Conservation (phyloP, 139 green algal species). For the Picochlorum costavermella region DNA sequence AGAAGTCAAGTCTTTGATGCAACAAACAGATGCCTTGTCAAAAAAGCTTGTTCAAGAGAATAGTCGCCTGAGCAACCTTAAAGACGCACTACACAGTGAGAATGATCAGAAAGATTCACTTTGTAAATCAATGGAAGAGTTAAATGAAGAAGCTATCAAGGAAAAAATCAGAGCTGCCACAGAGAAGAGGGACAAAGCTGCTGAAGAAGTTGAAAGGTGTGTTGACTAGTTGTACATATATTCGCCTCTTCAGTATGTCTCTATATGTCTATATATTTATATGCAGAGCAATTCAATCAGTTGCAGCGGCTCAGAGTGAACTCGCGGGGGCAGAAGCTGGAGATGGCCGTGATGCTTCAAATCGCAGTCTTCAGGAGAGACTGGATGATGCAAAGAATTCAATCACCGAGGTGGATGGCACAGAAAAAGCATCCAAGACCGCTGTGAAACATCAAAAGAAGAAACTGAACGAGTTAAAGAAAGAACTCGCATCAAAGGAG, state of each 20-base stretch:
- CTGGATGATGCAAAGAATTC: conserved; percentile 58
- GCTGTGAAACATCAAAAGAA: conserved; percentile 69
- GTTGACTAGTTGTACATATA: not conserved
- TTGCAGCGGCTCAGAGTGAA: conserved; percentile 46
- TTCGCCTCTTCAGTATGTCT: not conserved
- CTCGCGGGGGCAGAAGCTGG: conserved; percentile 69
- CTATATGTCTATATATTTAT: not conserved
- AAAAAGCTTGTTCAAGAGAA: conserved; percentile 64
- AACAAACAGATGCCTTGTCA: conserved; percentile 43
- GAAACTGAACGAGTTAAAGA: conserved; percentile 63
- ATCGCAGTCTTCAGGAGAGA: conserved; percentile 67
- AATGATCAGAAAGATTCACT: conserved; percentile 18
- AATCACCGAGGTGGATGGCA: conserved; percentile 49
- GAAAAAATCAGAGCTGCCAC: conserved; percentile 14
- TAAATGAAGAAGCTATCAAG: no score
- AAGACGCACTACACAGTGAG: conserved; percentile 51
- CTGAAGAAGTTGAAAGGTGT: conserved; percentile 15
- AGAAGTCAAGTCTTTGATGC: conserved; percentile 42
- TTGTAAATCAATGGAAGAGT: not conserved
- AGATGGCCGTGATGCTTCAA: conserved; percentile 71
- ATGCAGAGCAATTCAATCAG: conserved; percentile 11
- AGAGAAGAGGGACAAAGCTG: conserved; percentile 20
- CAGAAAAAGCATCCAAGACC: conserved; percentile 55
- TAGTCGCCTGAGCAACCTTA: conserved; percentile 47
- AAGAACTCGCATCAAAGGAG: conserved; percentile 60